Conservation (phyloP, 345 rosid genomes). For the Bretschneidera sinensis region DNA sequence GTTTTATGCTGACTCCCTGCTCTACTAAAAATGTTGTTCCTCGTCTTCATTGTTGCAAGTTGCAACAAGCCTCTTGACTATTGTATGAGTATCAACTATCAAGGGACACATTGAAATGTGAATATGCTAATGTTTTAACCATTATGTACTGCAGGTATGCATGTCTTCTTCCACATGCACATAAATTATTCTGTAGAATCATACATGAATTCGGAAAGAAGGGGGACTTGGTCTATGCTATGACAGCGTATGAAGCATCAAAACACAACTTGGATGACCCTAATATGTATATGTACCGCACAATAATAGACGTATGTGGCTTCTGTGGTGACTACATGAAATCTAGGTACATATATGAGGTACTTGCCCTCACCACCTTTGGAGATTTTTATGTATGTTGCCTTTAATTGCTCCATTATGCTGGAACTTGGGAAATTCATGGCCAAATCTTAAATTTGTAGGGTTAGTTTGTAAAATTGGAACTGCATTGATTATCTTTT, state of each 20-base stretch:
- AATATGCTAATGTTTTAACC: slow-evolving; percentile 17
- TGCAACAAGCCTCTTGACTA: too few species aligned
- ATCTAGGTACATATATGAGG: slow-evolving; percentile 83
- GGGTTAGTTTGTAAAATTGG: background rate
- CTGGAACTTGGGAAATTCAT: background rate
- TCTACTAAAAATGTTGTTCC: background rate
- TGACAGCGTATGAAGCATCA: slow-evolving; percentile 64
- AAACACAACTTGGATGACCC: slow-evolving; percentile 45
- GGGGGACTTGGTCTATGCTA: slow-evolving; percentile 64
- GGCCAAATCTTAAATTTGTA: background rate
- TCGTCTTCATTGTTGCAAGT: too few species aligned
- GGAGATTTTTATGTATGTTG: slow-evolving; percentile 6
- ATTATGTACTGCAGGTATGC: slow-evolving; percentile 59
- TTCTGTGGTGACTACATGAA: slow-evolving; percentile 63
- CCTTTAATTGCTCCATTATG: slow-evolving; percentile 9
- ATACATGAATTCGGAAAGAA: slow-evolving; percentile 72
- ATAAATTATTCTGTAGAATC: slow-evolving; percentile 56
- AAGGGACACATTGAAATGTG: too few species aligned
- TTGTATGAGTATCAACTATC: too few species aligned
- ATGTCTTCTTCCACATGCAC: slow-evolving; percentile 56
- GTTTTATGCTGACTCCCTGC: background rate
- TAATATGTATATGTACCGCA: slow-evolving; percentile 73
- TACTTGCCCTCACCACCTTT: slow-evolving; percentile 29
- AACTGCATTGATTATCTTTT: too few species aligned
- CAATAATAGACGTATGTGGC: slow-evolving; percentile 77